Conservation (phyloP, 2,329 filamentous ascomycete species). For the Neopestalotiopsis sp. region DNA sequence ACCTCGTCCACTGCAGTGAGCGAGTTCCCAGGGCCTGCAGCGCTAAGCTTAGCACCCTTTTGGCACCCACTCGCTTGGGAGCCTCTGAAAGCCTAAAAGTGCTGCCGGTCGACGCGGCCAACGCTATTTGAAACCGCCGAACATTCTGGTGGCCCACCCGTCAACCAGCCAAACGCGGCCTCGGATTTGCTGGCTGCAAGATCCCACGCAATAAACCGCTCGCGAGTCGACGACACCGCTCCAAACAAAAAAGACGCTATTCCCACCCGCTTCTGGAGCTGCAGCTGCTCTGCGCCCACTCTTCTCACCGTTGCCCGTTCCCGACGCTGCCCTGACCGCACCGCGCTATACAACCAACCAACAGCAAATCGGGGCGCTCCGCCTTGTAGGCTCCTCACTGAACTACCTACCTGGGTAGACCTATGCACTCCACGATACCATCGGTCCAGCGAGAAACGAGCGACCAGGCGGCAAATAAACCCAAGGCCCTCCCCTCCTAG, state of each 20-base stretch:
- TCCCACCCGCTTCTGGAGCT: slow-evolving; percentile 12
- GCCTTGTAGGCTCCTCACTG: slow-evolving; percentile 10
- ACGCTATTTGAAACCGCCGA: slow-evolving; percentile 30
- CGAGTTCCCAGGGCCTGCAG: background rate
- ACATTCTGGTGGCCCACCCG: slow-evolving; percentile 12
- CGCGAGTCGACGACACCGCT: background rate
- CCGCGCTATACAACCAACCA: background rate
- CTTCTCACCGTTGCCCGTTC: slow-evolving; percentile 5
- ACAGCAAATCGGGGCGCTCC: background rate
- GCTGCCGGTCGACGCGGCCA: slow-evolving; percentile 24
- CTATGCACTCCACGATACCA: background rate
- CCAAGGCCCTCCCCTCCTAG: background rate
- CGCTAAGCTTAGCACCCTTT: background rate
- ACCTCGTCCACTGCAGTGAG: background rate
- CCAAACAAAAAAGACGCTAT: slow-evolving; percentile 15
- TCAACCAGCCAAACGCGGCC: slow-evolving; percentile 3
- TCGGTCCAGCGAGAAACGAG: background rate
- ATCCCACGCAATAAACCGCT: slow-evolving; percentile 7
- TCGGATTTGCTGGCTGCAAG: slow-evolving; percentile 9
- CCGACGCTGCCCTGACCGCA: slow-evolving; percentile 4
- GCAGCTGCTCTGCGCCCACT: slow-evolving; percentile 4
- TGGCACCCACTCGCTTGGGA: slow-evolving; percentile 5
- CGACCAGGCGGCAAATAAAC: background rate
- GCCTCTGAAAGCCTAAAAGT: slow-evolving; percentile 10
- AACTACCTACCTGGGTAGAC: too few species aligned